Evolutionary conservation across 2,329 filamentous ascomycete genomes (phyloP), one percentile per base, ranked within the genome.

Genomic region (Neopestalotiopsis sp.): DNA sequence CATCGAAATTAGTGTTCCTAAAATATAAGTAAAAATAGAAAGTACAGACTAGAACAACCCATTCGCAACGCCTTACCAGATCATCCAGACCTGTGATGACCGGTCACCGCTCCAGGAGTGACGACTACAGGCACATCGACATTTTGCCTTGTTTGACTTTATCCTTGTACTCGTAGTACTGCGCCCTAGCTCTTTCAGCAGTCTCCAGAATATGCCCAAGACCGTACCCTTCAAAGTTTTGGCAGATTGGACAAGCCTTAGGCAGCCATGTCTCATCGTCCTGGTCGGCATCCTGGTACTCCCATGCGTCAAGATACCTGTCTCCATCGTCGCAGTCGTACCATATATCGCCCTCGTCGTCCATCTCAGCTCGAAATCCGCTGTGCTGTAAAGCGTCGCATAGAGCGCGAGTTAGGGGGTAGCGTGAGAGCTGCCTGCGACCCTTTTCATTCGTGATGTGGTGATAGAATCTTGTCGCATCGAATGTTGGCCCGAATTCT

Each of bases 311-410:
- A n/a, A 49, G 9, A n/a, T 49, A 49, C 7, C 62, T 20, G 24
- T 65, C 62, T 13, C 62, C 62, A n/a, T 65, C 38, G 4, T 66
- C 64, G 30, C 64, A 58, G 20, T 66, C 49, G 1, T 0, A 66
- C 64, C 49, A 57, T 12, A 66, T 57, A 10, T 56, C 30, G 45
- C 64, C 64, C 0, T 38, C 42, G 14, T 57, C 24, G 14, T 57
- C 64, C 64, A 57, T 66, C n/a, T 56, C 64, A 30, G 42, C 64
- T 5, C 64, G 64, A 13, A 57, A 66, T 30, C 64, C 64, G 6
- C 20, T 45, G 34, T 66, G 45, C 5, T 57, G 42, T 1, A 58
- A 30, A 30, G 56, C 28, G 28, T 58, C 56, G 5, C 56, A 58
- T 2, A 30, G 12, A 10, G 56, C 56, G 1, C 56, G 56, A 30